Evolutionary conservation across 257 asterid genomes (phyloP).

Genomic region (Solanum clarkiae): DNA sequence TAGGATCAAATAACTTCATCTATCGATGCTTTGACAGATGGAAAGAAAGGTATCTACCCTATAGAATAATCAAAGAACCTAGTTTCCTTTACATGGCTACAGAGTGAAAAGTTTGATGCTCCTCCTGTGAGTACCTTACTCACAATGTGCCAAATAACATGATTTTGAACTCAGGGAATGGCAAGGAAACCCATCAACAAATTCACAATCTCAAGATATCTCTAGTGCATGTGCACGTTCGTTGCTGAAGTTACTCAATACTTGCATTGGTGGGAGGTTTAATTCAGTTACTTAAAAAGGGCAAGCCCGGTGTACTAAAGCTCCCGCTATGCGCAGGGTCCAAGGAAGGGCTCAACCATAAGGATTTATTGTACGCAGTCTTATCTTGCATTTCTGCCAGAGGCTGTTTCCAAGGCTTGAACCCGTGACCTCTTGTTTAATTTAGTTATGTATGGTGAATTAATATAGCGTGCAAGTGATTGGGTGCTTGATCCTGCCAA

Average conservation of each 20-base stretch:
- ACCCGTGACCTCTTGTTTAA: too few species aligned
- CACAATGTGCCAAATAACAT: background rate
- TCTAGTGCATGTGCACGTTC: too few species aligned
- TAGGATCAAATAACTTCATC: background rate
- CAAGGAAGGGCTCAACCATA: fast-evolving
- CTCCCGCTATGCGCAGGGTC: too few species aligned
- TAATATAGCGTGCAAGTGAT: background rate
- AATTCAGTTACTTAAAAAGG: background rate
- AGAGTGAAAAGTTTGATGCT: background rate
- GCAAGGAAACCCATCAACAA: background rate
- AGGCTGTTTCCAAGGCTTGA: too few species aligned
- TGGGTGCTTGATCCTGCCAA: background rate
- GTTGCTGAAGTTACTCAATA: background rate
- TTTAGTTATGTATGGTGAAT: background rate
- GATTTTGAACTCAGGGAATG: too few species aligned
- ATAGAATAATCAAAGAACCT: background rate
- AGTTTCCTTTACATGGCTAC: background rate
- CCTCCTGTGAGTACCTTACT: background rate
- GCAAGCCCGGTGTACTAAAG: too few species aligned
- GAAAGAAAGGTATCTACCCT: background rate
- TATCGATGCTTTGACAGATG: background rate
- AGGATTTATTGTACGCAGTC: too few species aligned
- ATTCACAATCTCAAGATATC: background rate
- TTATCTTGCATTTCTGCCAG: too few species aligned
- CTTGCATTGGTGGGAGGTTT: background rate